Evolutionary conservation across 2,329 filamentous ascomycete genomes (phyloP).

Genomic region (Apiospora arundinis): DNA sequence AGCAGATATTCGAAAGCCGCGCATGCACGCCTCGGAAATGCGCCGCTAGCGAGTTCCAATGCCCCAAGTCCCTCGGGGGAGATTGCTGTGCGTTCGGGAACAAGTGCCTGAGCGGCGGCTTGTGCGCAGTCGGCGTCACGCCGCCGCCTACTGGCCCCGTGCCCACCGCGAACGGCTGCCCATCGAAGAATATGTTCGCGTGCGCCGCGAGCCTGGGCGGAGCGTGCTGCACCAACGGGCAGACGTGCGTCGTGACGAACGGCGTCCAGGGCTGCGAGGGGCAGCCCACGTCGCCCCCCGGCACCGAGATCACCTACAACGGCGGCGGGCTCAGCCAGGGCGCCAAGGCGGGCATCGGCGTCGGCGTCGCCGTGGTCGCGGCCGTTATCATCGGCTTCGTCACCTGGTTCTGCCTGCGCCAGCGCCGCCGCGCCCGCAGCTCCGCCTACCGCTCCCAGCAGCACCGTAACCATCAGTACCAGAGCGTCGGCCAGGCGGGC

Average conservation of each 20-base stretch:
- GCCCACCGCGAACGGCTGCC: slow-evolving; percentile 50
- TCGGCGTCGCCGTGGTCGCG: slow-evolving; percentile 55
- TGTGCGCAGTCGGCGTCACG: slow-evolving; percentile 42
- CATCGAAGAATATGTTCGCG: slow-evolving; percentile 47
- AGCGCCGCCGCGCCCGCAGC: neutral
- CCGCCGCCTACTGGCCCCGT: slow-evolving; percentile 39
- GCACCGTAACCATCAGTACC: neutral
- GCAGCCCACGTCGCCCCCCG: slow-evolving; percentile 43
- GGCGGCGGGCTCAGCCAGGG: slow-evolving; percentile 49
- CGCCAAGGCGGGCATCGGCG: slow-evolving; percentile 63
- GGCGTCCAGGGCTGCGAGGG: slow-evolving; percentile 45
- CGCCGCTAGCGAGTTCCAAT: slow-evolving; percentile 46
- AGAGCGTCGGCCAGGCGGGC: neutral
- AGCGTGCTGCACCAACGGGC: slow-evolving; percentile 56
- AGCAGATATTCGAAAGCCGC: slow-evolving; percentile 27
- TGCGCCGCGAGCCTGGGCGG: slow-evolving; percentile 50
- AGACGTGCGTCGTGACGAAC: slow-evolving; percentile 45
- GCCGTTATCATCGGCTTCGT: slow-evolving; percentile 49
- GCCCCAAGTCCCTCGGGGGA: slow-evolving; percentile 50
- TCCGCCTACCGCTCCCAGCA: slow-evolving; percentile 11
- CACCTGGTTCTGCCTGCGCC: slow-evolving; percentile 54
- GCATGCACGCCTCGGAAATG: slow-evolving; percentile 32
- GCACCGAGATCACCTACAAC: slow-evolving; percentile 40
- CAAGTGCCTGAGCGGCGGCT: slow-evolving; percentile 46
- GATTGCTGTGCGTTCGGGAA: slow-evolving; percentile 56